Evolutionary conservation across 495 filamentous ascomycete genomes (phyloP).

Genomic region (Aspergillus sparsus): DNA sequence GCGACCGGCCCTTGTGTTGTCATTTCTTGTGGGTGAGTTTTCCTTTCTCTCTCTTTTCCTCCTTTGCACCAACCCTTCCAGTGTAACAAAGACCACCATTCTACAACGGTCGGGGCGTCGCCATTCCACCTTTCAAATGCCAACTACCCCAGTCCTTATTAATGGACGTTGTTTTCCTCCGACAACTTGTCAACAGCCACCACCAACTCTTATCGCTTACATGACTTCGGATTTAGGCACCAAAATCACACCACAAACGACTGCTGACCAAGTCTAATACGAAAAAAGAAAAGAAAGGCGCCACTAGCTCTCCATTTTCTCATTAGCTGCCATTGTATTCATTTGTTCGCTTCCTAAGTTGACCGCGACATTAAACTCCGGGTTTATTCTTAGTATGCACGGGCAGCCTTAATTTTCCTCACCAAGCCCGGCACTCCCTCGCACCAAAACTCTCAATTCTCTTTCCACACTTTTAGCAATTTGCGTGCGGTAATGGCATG

Average conservation of each 20-base stretch:
- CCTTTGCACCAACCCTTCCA: not conserved
- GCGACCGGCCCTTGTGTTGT: too few relatives aligned
- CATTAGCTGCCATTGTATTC: not conserved
- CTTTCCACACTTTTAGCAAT: not conserved
- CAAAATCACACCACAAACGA: not conserved
- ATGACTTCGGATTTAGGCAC: not conserved
- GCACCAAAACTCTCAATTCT: not conserved
- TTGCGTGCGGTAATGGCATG: slow-evolving; percentile 25
- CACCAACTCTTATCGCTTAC: not conserved
- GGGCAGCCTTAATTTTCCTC: not conserved
- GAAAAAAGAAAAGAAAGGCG: not conserved
- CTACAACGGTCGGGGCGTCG: not conserved
- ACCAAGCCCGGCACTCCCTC: not conserved
- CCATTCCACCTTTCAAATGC: not conserved
- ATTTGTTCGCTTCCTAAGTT: not conserved
- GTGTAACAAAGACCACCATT: not conserved
- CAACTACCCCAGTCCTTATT: not conserved
- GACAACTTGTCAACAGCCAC: not conserved
- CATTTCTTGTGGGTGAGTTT: not conserved
- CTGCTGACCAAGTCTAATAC: not conserved
- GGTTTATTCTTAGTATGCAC: slow-evolving; percentile 1
- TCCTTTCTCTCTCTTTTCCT: not conserved
- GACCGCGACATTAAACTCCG: not conserved
- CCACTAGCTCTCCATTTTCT: not conserved
- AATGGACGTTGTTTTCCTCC: not conserved